Evolutionary conservation across 768 basidiomycete species (phyloP).

Genomic region (Russula griseocarnosa): DNA sequence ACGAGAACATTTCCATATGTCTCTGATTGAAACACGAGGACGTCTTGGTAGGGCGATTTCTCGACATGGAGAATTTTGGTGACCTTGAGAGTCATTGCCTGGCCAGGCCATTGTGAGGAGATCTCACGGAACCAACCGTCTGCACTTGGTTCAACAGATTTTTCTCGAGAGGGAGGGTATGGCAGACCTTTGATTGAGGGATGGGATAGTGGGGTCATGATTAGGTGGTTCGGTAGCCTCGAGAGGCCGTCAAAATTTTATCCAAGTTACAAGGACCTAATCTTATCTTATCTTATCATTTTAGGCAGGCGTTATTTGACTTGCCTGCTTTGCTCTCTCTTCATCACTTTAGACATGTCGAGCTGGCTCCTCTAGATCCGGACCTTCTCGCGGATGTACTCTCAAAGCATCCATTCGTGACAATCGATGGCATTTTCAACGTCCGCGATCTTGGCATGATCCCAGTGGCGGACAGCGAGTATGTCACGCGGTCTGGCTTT

Average conservation of each 20-base stretch:
- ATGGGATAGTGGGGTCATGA: slow-evolving; percentile 40
- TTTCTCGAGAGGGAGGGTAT: neutral
- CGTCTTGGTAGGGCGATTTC: slow-evolving; percentile 91
- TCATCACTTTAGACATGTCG: slow-evolving; percentile 25
- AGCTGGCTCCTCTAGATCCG: slow-evolving; percentile 64
- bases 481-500: slow-evolving; percentile 53
- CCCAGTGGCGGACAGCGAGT: slow-evolving; percentile 43
- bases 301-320: too few species aligned
- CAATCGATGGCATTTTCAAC: slow-evolving; percentile 70
- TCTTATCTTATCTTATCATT: slow-evolving; percentile 13
- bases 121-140: slow-evolving; percentile 98
- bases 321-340: neutral
- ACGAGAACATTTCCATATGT: slow-evolving; percentile 97
- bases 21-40: slow-evolving; percentile 94
- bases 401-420: slow-evolving; percentile 66
- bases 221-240: neutral
- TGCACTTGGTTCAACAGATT: slow-evolving; percentile 28
- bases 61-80: slow-evolving; percentile 93
- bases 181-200: slow-evolving; percentile 37
- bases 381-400: slow-evolving; percentile 58
- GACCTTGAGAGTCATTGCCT: slow-evolving; percentile 96
- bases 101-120: slow-evolving; percentile 93
- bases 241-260: neutral
- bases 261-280: too few species aligned
- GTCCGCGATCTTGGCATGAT: slow-evolving; percentile 69